These are phyloP conservation scores for Dryas alaskensis DNA, from an alignment of 306 rosid species.

Conservation along the genomic window DNA sequence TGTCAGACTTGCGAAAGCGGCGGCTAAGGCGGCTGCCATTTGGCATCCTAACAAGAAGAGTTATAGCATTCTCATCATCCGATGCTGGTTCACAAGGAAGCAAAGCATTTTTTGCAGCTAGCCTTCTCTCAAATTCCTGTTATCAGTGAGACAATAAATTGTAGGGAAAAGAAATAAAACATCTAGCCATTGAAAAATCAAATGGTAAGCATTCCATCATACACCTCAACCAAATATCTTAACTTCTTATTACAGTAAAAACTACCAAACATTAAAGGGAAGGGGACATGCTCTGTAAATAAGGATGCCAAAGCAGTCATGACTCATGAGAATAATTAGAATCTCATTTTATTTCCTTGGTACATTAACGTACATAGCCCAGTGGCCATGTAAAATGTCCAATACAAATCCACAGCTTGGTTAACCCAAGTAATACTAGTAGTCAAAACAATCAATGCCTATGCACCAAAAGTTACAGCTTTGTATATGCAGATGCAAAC, in stretches of 20 bases:
- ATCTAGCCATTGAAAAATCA: neutral
- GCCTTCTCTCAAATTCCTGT: conserved; percentile 47
- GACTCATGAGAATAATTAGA: neutral
- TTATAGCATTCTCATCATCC: conserved; percentile 56
- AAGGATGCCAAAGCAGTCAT: neutral
- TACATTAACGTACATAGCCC: neutral
- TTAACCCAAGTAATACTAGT: neutral
- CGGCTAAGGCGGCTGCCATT: conserved; percentile 63
- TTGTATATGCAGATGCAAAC: neutral
- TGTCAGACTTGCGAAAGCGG: conserved; percentile 67
- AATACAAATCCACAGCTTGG: neutral
- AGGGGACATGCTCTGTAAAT: neutral
- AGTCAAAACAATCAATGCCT: neutral
- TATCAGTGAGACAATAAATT: neutral
- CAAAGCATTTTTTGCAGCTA: conserved; percentile 40
- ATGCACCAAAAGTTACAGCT: neutral
- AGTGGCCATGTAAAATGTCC: neutral
- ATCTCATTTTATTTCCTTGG: neutral
- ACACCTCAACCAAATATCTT: neutral
- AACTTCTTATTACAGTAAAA: neutral
- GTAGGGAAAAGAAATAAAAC: neutral
- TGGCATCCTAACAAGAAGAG: conserved; percentile 80
- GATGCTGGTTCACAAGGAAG: conserved; percentile 57
- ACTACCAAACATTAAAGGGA: neutral
- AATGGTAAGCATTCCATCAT: neutral